Evolutionary conservation across 2,329 filamentous ascomycete genomes (phyloP), one percentile per base, ranked within the genome.

Genomic region (Nigrospora osmanthi): DNA sequence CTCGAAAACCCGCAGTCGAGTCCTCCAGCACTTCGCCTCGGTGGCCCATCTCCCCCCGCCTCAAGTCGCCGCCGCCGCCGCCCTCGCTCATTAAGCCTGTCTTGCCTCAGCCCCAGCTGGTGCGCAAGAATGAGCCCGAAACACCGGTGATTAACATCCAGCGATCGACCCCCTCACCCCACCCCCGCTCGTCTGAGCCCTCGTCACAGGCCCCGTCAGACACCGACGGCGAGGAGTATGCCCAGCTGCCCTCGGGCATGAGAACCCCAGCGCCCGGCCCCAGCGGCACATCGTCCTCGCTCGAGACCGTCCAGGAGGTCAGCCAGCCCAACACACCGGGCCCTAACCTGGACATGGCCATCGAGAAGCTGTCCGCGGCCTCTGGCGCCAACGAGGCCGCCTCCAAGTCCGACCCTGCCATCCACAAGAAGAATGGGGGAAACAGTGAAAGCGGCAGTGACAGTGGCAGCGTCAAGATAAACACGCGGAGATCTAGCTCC

Each of bases 271-370:
- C 72, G 32, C 75, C 82, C 52, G 78, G 75, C 48, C 71, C 75
- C 43, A 80, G 73, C 58, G 76, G 73, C 46, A 76, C 74, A 42
- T 76, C 70, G 33, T 75, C 83, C 40, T 80, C 79, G 40, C 69
- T 96, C 46, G 91, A 95, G 66, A 96, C 93, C 0, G 91, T 97
- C 14, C 86, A 95, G 61, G 91, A 96, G 71, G 83, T 85, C 44
- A 93, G 88, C 66, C 78, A 88, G 48, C 81, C 85, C 37, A 82
- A 80, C 41, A 87, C 86, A 1, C 85, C 87, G 57, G 71, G 64
- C 55, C 68, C 66, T 41, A 61, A 60, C 31, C 55, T 68, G 48
- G 70, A 73, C 47, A 64, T 69, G 14, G 67, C 68, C 19, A 54
- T 76, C 42, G 76, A 79, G 46, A 76, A 70, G 61, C 65, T 71